These are phyloP conservation scores for Mollisia scopiformis DNA, from an alignment of 2,329 filamentous ascomycete species.

Conservation along the genomic window DNA sequence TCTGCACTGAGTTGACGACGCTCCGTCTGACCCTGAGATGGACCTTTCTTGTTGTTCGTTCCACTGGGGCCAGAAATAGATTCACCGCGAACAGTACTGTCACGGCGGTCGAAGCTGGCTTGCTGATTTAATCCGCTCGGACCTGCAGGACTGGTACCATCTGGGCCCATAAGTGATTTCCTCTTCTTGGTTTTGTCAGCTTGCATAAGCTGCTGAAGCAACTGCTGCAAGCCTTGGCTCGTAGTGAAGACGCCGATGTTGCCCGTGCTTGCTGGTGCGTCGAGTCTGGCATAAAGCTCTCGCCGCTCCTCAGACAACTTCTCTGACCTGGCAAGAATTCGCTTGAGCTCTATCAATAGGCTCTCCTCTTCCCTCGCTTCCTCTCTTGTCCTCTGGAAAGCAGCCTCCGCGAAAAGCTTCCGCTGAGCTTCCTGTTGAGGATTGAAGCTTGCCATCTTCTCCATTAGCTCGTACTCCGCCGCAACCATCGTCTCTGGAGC, in stretches of 20 bases:
- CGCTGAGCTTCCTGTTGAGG: conserved; percentile 76
- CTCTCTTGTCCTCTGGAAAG: conserved; percentile 78
- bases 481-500: conserved; percentile 86
- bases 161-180: conserved; percentile 67
- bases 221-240: conserved; percentile 75
- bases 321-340: conserved; percentile 85
- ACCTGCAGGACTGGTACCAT: conserved; percentile 49
- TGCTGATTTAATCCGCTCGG: conserved; percentile 36
- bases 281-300: conserved; percentile 84
- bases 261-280: conserved; percentile 72
- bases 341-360: conserved; percentile 85
- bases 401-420: conserved; percentile 82
- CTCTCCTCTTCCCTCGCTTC: conserved; percentile 93
- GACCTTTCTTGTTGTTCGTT: conserved; percentile 39
- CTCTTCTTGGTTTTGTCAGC: conserved; percentile 85
- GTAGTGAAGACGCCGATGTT: conserved; percentile 80
- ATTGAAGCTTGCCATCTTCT: conserved; percentile 86
- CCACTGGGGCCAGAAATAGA: conserved; percentile 38
- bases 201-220: conserved; percentile 81
- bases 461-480: conserved; percentile 80
- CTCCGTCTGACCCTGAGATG: conserved; percentile 45
- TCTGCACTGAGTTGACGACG: conserved; percentile 73
- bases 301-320: conserved; percentile 85
- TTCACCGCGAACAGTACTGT: conserved; percentile 38
- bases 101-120: conserved; percentile 41